A percentile compares a stretch with the other conserved stretches of the same genome.
These are phyloP conservation scores for Fomitiporia mediterranea DNA, from an alignment of 1,284 basidiomycete species.

Conservation along the genomic window DNA sequence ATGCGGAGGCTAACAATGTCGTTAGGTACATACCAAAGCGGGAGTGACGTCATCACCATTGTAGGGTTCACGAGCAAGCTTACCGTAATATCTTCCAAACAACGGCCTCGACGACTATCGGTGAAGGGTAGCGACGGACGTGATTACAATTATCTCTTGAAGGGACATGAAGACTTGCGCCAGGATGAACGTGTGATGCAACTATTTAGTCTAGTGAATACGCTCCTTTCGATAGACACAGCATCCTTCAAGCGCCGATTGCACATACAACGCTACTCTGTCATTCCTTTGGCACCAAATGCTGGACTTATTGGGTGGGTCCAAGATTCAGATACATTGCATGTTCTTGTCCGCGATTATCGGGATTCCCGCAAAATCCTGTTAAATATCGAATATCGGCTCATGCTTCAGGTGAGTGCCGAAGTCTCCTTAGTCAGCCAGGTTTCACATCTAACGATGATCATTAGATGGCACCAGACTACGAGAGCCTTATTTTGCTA, in stretches of 20 bases:
- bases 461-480: slow-evolving; percentile 95
- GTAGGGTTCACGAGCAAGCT: slow-evolving; percentile 81
- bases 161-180: slow-evolving; percentile 98
- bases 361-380: slow-evolving; percentile 93
- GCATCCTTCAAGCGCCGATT: slow-evolving; percentile 95
- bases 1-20: not conserved
- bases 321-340: slow-evolving; percentile 95
- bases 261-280: slow-evolving; percentile 90
- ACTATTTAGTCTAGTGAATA: slow-evolving; percentile 96
- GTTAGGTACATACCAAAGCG: slow-evolving; percentile 88
- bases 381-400: slow-evolving; percentile 95
- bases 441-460: not conserved
- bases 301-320: slow-evolving; percentile 97
- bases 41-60: slow-evolving; percentile 84
- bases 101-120: slow-evolving; percentile 87
- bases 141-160: slow-evolving; percentile 91
- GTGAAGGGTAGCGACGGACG: slow-evolving; percentile 90
- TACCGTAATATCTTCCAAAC: slow-evolving; percentile 96
- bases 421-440: not conserved
- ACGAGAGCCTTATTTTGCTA: slow-evolving; percentile 89
- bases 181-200: slow-evolving; percentile 99
- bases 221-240: slow-evolving; percentile 87
- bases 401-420: slow-evolving; percentile 84
- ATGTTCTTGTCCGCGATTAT: slow-evolving; percentile 95
- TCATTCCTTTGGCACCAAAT: slow-evolving; percentile 95